Base-by-base conservation (phyloP, 345 rosid genomes). In the Eucalyptus leucophloia region DNA sequence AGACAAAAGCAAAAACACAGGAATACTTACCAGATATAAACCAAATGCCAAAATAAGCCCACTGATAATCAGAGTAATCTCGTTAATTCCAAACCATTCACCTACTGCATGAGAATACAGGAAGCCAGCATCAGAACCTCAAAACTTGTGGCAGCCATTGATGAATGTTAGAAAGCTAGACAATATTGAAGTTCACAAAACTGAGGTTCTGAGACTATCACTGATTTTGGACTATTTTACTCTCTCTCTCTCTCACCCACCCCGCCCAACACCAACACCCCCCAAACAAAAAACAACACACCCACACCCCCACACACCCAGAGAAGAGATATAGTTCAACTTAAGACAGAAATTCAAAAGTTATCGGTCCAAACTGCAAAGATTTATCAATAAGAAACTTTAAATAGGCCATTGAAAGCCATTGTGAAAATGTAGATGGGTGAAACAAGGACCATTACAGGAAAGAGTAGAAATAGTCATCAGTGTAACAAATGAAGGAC, bases 21-120 rank as follows among this genome's bases (percentile, higher is more conserved):
- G 16, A 49, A 30, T 51, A 89, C 86, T 89, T 60, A 89, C 90
- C 60, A 89, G 77, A 77, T 89, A 89, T 28, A 60, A 51, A 17
- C 90, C 90, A 44, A 86, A 50, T 50, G 88, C 88, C 51, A 89
- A 50, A 45, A 89, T 37, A 40, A 89, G 49, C 44, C 28, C 86
- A 49, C 88, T 87, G 88, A 86, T 44, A 44, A 82, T 87, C 44
- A 89, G 40, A 34, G 85, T 86, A 10, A 72, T 30, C 34, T n/a
- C 42, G 9, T 87, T 86, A 40, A 89, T 5, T 86, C 90, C 90
- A 30, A 86, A 44, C 88, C 86, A 86, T 53, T 67, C 14, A 7
- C 53, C 15, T 40, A 89, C 90, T 89, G 88, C 85, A 86, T 17
- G 28, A 62, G 44, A 7, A 86, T 21, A n/a, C 62, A 37, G 45